Conservation (phyloP, 805 yeast species). For the Metschnikowia proteae region DNA sequence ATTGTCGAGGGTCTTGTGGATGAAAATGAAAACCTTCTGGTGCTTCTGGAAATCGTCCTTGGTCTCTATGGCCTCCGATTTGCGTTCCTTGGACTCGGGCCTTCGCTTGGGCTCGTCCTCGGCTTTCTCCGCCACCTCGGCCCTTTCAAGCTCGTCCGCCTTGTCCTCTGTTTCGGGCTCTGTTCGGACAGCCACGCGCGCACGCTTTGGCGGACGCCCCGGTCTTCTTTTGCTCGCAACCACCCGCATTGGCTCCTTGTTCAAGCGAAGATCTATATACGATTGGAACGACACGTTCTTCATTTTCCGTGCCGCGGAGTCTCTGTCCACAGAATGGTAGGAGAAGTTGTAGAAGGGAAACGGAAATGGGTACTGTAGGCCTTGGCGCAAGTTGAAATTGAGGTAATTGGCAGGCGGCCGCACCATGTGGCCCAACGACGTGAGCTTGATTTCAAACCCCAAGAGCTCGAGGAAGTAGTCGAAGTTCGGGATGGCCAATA, state of each 20-base stretch:
- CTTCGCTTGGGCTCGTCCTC: not conserved
- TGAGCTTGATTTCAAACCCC: slow-evolving; percentile 32
- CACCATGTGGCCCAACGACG: slow-evolving; percentile 37
- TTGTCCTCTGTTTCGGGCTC: not conserved
- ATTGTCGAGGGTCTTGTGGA: slow-evolving; percentile 6
- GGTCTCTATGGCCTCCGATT: not conserved
- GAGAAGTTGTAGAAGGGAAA: slow-evolving; percentile 45
- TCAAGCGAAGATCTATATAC: slow-evolving; percentile 35
- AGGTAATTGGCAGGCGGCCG: slow-evolving; percentile 39
- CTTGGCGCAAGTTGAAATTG: slow-evolving; percentile 33
- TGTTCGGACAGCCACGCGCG: not conserved
- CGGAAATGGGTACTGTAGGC: slow-evolving; percentile 43
- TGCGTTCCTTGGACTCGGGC: not conserved
- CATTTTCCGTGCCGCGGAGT: slow-evolving; percentile 23
- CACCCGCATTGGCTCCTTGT: slow-evolving; percentile 10
- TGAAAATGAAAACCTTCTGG: slow-evolving; percentile 8
- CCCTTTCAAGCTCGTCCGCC: not conserved
- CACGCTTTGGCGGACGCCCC: not conserved
- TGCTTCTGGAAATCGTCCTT: slow-evolving; percentile 7
- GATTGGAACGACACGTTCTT: slow-evolving; percentile 28
- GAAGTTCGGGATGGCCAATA: slow-evolving; percentile 30
- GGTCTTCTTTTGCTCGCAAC: not conserved
- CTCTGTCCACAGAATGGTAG: slow-evolving; percentile 34
- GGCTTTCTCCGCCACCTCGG: not conserved
- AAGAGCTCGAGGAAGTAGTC: slow-evolving; percentile 32